phyloP scores from a whole-genome alignment of 139 green algal genomes.

The Raphidocelis subcapitata region DNA sequence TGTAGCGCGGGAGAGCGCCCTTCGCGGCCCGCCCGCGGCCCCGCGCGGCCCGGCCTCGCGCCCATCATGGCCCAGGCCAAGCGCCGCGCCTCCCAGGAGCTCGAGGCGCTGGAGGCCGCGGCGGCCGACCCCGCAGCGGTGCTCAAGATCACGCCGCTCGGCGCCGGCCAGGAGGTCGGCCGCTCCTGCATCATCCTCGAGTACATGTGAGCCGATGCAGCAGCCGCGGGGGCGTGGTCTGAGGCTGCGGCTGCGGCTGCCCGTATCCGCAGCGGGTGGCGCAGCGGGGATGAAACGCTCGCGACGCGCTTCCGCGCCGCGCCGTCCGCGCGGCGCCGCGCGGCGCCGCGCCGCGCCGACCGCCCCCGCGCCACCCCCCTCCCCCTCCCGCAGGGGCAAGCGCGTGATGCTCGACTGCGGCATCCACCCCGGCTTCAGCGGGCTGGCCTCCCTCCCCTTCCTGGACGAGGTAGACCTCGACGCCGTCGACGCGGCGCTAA shows the following conservation, averaged over 20 bases:
- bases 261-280: background rate
- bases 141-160: constrained; percentile 80
- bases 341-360: background rate
- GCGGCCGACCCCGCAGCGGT: background rate
- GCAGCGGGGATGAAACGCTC: background rate
- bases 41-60: too few species aligned
- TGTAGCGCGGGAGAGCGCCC: too few species aligned
- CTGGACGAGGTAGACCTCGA: constrained; percentile 88
- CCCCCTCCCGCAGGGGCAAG: constrained; percentile 54
- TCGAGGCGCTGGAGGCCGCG: background rate
- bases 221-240: background rate
- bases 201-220: constrained; percentile 71
- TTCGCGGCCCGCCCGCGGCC: too few species aligned
- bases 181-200: constrained; percentile 91
- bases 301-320: background rate
- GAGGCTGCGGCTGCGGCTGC: background rate
- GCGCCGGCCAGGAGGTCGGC: constrained; percentile 94
- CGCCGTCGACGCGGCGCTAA: constrained; percentile 86
- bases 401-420: constrained; percentile 95
- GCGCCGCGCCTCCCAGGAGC: constrained; percentile 16
- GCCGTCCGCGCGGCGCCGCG: background rate
- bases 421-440: constrained; percentile 90
- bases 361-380: background rate
- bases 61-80: constrained; percentile 1
- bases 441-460: constrained; percentile 85